Evolutionary conservation across 73 alveolate genomes (phyloP).

Genomic region (Symbiodinium natans): DNA sequence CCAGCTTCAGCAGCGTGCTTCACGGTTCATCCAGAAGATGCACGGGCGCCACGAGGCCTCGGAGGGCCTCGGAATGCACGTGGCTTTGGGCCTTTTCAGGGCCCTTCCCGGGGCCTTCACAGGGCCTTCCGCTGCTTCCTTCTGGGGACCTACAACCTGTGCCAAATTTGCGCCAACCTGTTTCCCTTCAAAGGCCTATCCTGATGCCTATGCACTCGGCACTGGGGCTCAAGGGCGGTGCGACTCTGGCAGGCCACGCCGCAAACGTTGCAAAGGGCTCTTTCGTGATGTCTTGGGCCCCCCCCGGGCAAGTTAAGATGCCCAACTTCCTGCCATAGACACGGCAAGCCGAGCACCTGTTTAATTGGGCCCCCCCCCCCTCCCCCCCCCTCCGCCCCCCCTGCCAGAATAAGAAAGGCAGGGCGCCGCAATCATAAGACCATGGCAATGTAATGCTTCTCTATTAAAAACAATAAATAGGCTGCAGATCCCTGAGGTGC

Average conservation of each 20-base stretch:
- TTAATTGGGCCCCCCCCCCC: no score
- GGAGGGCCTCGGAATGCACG: neutral
- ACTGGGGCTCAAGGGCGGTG: neutral
- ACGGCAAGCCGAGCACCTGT: no score
- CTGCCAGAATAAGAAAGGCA: no score
- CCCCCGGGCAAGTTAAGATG: no score
- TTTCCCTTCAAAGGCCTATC: neutral
- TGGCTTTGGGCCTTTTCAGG: neutral
- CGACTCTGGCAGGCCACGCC: neutral
- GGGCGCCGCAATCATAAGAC: no score
- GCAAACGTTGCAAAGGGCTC: neutral
- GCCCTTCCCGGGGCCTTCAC: neutral
- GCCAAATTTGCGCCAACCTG: no score
- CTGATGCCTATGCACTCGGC: neutral
- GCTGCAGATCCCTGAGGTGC: no score
- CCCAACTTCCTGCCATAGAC: no score
- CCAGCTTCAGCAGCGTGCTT: neutral
- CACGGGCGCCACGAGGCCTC: constrained; percentile 24
- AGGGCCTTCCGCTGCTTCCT: neutral
- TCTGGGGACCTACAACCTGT: neutral
- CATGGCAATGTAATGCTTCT: no score
- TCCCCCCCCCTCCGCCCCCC: no score
- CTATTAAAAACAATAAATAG: no score
- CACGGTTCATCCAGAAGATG: neutral
- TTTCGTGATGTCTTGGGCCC: no score